Conservation (phyloP, 805 yeast genomes). For the Kodamaea nitidulidarum region DNA sequence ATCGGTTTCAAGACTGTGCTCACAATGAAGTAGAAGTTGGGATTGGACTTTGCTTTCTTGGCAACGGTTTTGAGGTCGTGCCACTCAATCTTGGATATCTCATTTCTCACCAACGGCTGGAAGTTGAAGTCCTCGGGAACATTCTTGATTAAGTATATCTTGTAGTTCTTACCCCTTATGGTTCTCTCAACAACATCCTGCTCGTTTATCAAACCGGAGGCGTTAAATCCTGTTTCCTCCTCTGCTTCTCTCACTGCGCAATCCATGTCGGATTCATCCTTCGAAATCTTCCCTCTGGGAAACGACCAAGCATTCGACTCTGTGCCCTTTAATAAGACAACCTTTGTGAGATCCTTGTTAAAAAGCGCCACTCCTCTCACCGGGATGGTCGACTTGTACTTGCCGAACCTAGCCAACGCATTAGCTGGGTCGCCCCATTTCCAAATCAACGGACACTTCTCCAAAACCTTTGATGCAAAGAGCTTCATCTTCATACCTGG, state of each 20-base stretch:
- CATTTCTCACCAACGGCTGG: conserved; percentile 80
- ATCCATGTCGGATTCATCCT: conserved; percentile 80
- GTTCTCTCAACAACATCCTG: conserved; percentile 78
- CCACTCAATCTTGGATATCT: conserved; percentile 84
- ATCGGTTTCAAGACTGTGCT: conserved; percentile 49
- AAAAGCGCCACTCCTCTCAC: conserved; percentile 94
- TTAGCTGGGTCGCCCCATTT: conserved; percentile 79
- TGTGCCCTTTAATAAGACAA: conserved; percentile 78
- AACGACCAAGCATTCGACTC: conserved; percentile 86
- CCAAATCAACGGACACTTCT: conserved; percentile 74
- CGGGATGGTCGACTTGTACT: conserved; percentile 86
- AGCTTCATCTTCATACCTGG: conserved; percentile 75
- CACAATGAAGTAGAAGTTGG: conserved; percentile 42
- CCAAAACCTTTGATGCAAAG: conserved; percentile 65
- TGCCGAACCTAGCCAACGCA: conserved; percentile 74
- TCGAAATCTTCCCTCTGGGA: conserved; percentile 94
- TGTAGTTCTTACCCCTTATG: conserved; percentile 76
- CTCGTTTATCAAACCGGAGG: conserved; percentile 60
- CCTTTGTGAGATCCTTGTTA: conserved; percentile 63
- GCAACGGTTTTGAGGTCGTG: conserved; percentile 45
- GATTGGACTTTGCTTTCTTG: conserved; percentile 38
- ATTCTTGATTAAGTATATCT: conserved; percentile 71
- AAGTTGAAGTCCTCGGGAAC: conserved; percentile 77
- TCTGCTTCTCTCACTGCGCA: conserved; percentile 90
- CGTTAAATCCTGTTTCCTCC: conserved; percentile 93